Percentiles rank a stretch among this genome's conserved stretches.
phyloP scores from a whole-genome alignment of 2,329 filamentous ascomycete genomes.

The Aspergillus udagawae region DNA sequence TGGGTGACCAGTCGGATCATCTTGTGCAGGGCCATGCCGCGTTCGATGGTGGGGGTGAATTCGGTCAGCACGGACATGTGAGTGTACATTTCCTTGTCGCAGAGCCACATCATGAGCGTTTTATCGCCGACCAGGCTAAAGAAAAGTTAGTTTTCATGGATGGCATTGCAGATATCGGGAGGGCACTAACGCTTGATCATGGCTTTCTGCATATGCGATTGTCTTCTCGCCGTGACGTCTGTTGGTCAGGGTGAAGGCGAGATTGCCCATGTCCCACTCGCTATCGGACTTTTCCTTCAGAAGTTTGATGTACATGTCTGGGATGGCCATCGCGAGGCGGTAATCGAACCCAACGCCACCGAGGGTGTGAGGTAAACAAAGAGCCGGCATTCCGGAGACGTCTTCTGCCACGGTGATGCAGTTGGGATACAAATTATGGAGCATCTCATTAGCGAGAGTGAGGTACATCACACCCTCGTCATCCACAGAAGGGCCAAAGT shows the following conservation, averaged over 20 bases:
- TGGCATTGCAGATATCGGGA: neutral
- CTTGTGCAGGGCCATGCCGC: slow-evolving; percentile 91
- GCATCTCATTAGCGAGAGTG: slow-evolving; percentile 93
- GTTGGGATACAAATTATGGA: slow-evolving; percentile 84
- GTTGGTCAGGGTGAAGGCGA: slow-evolving; percentile 86
- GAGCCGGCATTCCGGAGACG: slow-evolving; percentile 96
- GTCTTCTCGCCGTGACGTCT: slow-evolving; percentile 95
- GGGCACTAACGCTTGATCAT: slow-evolving; percentile 84
- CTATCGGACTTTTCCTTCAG: slow-evolving; percentile 88
- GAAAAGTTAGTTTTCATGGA: slow-evolving; percentile 3
- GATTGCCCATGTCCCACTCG: slow-evolving; percentile 83
- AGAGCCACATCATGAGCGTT: slow-evolving; percentile 95
- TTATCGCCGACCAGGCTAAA: slow-evolving; percentile 89
- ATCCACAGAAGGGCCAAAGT: slow-evolving; percentile 85
- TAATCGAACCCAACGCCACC: slow-evolving; percentile 97
- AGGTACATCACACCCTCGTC: slow-evolving; percentile 93
- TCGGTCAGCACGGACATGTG: slow-evolving; percentile 86
- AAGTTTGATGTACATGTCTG: slow-evolving; percentile 99
- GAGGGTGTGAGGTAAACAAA: slow-evolving; percentile 78
- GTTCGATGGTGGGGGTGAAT: slow-evolving; percentile 83
- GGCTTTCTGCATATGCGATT: slow-evolving; percentile 94
- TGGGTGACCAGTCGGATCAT: slow-evolving; percentile 95
- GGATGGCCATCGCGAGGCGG: slow-evolving; percentile 92
- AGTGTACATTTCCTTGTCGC: slow-evolving; percentile 94
- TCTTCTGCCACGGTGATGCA: slow-evolving; percentile 93